Evolutionary conservation across 495 filamentous ascomycete genomes (phyloP), one percentile per base, ranked within the genome.

Genomic region (Usnea hakonensis): DNA sequence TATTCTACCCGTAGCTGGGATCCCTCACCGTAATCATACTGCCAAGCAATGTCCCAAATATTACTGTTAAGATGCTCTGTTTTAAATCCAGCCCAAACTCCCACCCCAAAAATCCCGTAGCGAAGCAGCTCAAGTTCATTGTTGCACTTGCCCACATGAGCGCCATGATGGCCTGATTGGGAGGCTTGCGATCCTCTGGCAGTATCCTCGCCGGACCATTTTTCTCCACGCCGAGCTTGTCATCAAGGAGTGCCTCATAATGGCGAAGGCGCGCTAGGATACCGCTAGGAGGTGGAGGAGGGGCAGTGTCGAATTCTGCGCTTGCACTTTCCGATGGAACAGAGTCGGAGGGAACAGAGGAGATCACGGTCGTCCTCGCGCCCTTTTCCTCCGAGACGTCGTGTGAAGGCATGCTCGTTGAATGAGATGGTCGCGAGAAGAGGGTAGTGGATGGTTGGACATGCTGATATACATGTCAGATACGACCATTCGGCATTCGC

Each of bases 61-160:
- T 64, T 41, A 75, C 76, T 43, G 75, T 70, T 58, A 72, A 62
- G 64, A 81, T 72, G 5, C 75, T 77, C 70, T 81, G 79, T 56
- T 70, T 72, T 32, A 83, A 70, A 36, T 74, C 71, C 30, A 84
- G 68, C 0, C 77, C 78, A 36, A 83, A 75, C 62, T 81, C 73
- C 62, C 70, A 70, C 30, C 79, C 79, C 50, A 82, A 63, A 46
- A 80, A 73, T n/a, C 78, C 78, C 21, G 75, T 75, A 28, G 77
- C 73, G 60, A 85, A 81, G 60, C 78, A 81, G 52, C 77, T 76
- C 16, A 81, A 75, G 58, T 85, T 83, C 73, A 82, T 79, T 16
- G 81, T 84, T 5, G 74, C 73, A 2, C 75, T 76, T 2, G 77
- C 77, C 81, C 80, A 78, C 48, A 78, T 57, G 19, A 65, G 52